Percentiles rank a stretch among this genome's conserved stretches.
Conservation (phyloP, 2,329 filamentous ascomycete genomes). For the Cercospora sojina region DNA sequence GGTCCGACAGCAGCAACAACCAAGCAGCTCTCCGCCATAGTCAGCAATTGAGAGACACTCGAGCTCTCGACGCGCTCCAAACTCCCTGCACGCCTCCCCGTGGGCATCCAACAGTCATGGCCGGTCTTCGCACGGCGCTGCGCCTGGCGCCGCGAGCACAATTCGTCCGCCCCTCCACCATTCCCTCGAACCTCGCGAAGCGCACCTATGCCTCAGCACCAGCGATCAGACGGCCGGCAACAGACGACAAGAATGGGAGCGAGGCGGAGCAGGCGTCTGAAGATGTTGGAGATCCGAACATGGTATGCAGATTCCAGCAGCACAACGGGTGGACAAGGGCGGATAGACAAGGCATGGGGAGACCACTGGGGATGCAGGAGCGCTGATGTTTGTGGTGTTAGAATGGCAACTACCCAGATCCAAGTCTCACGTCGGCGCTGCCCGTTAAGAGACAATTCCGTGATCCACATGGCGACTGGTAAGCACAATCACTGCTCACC, state of each 20-base stretch:
- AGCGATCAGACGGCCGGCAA: constrained; percentile 21
- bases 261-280: constrained; percentile 33
- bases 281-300: constrained; percentile 35
- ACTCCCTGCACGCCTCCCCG: neutral
- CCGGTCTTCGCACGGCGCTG: constrained; percentile 29
- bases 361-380: neutral
- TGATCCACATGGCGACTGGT: constrained; percentile 86
- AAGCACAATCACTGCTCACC: neutral
- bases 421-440: constrained; percentile 50
- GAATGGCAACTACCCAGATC: constrained; percentile 85
- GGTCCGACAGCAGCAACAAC: neutral
- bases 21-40: neutral
- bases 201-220: constrained; percentile 30
- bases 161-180: constrained; percentile 27
- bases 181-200: constrained; percentile 26
- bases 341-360: neutral
- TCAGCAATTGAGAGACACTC: constrained; percentile 7
- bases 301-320: constrained; percentile 28
- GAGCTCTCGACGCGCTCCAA: constrained; percentile 6
- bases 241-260: constrained; percentile 29
- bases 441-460: constrained; percentile 84
- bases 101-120: constrained; percentile 26
- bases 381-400: constrained; percentile 40
- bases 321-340: neutral
- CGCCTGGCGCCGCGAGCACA: constrained; percentile 35